Evolutionary conservation across 1,284 basidiomycete species (phyloP).

Genomic region (Tremellales sp.): DNA sequence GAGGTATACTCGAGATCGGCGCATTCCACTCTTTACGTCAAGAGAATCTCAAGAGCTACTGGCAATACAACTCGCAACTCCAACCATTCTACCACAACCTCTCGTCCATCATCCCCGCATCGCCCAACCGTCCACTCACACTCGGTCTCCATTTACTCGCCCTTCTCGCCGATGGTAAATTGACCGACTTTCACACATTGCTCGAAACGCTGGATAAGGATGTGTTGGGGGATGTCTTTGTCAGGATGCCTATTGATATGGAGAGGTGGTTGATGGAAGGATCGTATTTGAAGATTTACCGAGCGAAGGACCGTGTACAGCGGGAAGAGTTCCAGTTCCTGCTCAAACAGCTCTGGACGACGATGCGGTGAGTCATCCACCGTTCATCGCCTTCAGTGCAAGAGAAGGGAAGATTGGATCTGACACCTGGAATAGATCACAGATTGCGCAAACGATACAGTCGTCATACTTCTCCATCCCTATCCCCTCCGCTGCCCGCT

Average conservation of each 20-base stretch:
- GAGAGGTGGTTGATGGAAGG: constrained; percentile 99
- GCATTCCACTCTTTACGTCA: constrained; percentile 87
- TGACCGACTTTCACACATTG: constrained; percentile 98
- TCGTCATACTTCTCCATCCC: constrained; percentile 47
- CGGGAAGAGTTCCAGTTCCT: constrained; percentile 47
- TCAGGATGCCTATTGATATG: constrained; percentile 80
- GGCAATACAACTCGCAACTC: constrained; percentile 90
- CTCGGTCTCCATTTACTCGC: constrained; percentile 91
- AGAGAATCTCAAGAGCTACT: constrained; percentile 84
- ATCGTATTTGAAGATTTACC: constrained; percentile 96
- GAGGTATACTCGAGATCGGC: constrained; percentile 92
- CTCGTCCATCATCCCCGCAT: constrained; percentile 67
- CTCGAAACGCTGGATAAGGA: constrained; percentile 75
- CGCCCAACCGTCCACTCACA: constrained; percentile 79
- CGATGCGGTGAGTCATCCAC: constrained; percentile 46
- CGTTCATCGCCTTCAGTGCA: too few relatives aligned
- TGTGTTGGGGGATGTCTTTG: constrained; percentile 69
- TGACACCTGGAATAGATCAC: constrained; percentile 28
- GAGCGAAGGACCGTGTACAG: constrained; percentile 72
- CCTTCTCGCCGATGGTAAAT: constrained; percentile 90
- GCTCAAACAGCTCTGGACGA: constrained; percentile 45
- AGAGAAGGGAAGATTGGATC: neutral
- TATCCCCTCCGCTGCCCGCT: constrained; percentile 40
- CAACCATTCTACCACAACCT: constrained; percentile 90
- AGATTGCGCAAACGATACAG: constrained; percentile 49